Evolutionary conservation across 1,139 yeast genomes (phyloP).

Genomic region (Suhomyces yuchorum): DNA sequence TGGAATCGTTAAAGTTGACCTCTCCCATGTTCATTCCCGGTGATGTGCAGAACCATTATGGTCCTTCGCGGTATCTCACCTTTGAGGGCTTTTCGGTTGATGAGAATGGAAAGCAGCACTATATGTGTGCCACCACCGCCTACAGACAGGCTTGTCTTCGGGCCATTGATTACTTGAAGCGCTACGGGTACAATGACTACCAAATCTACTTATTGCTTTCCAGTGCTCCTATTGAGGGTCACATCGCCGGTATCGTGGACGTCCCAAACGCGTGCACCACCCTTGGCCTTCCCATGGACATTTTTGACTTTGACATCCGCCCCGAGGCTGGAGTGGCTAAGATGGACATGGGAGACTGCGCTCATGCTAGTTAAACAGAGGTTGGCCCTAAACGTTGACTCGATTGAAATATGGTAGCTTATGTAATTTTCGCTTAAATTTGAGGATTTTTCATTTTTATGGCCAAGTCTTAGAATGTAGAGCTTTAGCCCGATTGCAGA

Average conservation of each 20-base stretch:
- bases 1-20: slow-evolving; percentile 39
- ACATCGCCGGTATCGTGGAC: slow-evolving; percentile 53
- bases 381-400: neutral
- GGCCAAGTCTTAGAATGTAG: too few relatives aligned
- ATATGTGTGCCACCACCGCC: slow-evolving; percentile 49
- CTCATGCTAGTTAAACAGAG: slow-evolving; percentile 14
- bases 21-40: slow-evolving; percentile 52
- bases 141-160: slow-evolving; percentile 52
- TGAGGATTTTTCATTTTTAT: too few relatives aligned
- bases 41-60: slow-evolving; percentile 47
- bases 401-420: too few relatives aligned
- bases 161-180: slow-evolving; percentile 49
- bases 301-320: slow-evolving; percentile 50
- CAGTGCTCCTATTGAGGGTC: slow-evolving; percentile 50
- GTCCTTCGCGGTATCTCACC: slow-evolving; percentile 50
- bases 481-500: too few relatives aligned
- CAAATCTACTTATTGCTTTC: slow-evolving; percentile 49
- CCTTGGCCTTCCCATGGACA: slow-evolving; percentile 52
- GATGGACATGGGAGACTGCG: slow-evolving; percentile 39
- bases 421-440: neutral
- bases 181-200: slow-evolving; percentile 52
- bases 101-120: slow-evolving; percentile 46
- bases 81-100: slow-evolving; percentile 56
- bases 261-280: slow-evolving; percentile 56
- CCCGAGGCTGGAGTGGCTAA: slow-evolving; percentile 35